Evolutionary conservation across 805 yeast species (phyloP), one percentile per base, ranked within the genome.

Genomic region (Zygotorulaspora sp.): DNA sequence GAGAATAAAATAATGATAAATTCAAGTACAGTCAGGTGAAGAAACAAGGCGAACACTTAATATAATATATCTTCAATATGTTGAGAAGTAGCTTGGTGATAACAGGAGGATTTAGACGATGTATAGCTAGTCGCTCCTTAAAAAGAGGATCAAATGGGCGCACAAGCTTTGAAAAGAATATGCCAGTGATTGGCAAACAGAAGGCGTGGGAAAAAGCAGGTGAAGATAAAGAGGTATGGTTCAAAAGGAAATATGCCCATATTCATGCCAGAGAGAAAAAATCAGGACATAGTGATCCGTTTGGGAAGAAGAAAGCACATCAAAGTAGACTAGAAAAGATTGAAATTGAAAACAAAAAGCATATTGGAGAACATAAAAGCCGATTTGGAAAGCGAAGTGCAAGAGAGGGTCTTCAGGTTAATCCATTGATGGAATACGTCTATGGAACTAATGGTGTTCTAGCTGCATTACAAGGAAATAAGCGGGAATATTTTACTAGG

Each of bases 371-470:
- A 41, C 38, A 47, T 33, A 22, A 38, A 23, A 18, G 24, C 14
- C 33, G 43, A 33, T 25, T 29, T 20, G 30, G 34, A 17, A 40
- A 43, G 30, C 32, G 45, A 10, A 36, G 40, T 26, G 40, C 48
- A 13, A 26, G 35, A 5, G 48, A 41, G 11, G 41, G 49, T 9
- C 35, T 61, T 13, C 43, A 48, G 29, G 53, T 58, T 12, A 70
- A 72, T 36, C 80, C 83, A 0, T 54, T 77, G 23, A 60, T 71
- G 33, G 95, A 87, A 53, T 81, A 80, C 53, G 61, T 87, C 2
- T 86, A 72, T 53, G 96, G 96, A 6, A 77, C 81, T 0, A 80
- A 83, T 38, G 66, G 94, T 0, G 90, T 88, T 2, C 47, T 71
- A 11, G 81, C 95, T 1, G 95, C 87, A 0, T 63, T 88, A 41